Conservation (phyloP, 148 eudicot genomes). For the Vaccinium macrocarpon region DNA sequence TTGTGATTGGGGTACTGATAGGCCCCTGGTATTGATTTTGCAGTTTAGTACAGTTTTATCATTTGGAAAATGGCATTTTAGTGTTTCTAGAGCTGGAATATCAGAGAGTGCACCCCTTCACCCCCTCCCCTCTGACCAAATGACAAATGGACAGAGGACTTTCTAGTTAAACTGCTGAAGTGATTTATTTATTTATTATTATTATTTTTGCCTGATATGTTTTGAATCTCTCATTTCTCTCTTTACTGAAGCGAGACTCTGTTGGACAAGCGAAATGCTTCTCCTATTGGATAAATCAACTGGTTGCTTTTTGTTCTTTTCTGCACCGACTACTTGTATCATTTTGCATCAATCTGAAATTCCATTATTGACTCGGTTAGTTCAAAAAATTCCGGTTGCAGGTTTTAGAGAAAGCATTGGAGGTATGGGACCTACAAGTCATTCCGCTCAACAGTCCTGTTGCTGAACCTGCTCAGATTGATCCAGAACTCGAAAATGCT, state of each 20-base stretch:
- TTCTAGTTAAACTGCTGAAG: not conserved
- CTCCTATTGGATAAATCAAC: not conserved
- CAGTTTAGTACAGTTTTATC: not conserved
- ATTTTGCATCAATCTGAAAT: not conserved
- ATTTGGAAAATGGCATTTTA: not conserved
- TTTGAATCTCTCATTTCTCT: not conserved
- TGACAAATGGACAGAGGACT: not conserved
- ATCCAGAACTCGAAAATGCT: slow-evolving; percentile 82
- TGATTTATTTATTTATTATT: not conserved
- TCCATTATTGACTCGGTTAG: not conserved
- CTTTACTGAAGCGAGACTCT: not conserved
- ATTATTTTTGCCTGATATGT: not conserved
- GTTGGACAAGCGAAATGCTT: slow-evolving; percentile 4
- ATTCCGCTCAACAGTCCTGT: slow-evolving; percentile 83
- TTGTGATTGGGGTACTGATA: slow-evolving; percentile 2
- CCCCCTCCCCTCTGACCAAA: not conserved
- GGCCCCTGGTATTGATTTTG: not conserved
- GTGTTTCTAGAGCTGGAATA: not conserved
- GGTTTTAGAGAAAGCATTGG: slow-evolving; percentile 92
- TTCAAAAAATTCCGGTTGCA: slow-evolving; percentile 22
- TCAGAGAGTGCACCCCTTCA: not conserved
- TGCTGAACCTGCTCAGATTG: slow-evolving; percentile 86
- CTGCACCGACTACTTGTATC: not conserved
- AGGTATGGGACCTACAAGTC: slow-evolving; percentile 94
- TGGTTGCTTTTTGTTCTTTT: slow-evolving; percentile 7